Evolutionary conservation across 768 basidiomycete species (phyloP).

Genomic region (Tylopilus rubrobrunneus): DNA sequence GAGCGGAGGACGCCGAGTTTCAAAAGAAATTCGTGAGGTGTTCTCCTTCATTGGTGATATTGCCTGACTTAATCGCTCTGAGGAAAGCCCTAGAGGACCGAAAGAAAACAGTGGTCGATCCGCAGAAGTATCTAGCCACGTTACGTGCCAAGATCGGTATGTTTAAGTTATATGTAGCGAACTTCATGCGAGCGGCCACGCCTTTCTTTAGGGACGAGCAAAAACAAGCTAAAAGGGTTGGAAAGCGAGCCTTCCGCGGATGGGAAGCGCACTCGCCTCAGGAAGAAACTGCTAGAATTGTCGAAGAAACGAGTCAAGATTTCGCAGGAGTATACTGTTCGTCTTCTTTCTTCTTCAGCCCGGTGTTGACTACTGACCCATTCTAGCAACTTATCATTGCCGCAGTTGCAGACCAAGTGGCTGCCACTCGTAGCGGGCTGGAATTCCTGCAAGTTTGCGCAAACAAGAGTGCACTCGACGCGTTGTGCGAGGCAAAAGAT

Average conservation of each 20-base stretch:
- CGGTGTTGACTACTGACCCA: neutral
- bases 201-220: conserved; percentile 25
- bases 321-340: conserved; percentile 55
- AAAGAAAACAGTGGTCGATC: conserved; percentile 30
- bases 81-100: conserved; percentile 22
- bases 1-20: conserved; percentile 27
- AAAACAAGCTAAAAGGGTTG: conserved; percentile 38
- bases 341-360: conserved; percentile 18
- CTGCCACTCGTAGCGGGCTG: conserved; percentile 56
- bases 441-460: conserved; percentile 61
- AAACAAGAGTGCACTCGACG: conserved; percentile 57
- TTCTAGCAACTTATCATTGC: conserved; percentile 51
- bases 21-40: conserved; percentile 33
- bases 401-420: conserved; percentile 55
- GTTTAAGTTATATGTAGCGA: conserved; percentile 9
- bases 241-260: conserved; percentile 46
- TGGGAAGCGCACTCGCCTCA: conserved; percentile 42
- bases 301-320: conserved; percentile 50
- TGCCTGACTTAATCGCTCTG: conserved; percentile 4
- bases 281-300: conserved; percentile 40
- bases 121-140: conserved; percentile 28
- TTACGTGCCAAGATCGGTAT: conserved; percentile 41
- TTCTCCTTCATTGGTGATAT: neutral
- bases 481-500: too few relatives aligned
- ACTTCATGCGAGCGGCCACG: conserved; percentile 2